Evolutionary conservation across 192 early-diverging fungal species (phyloP).

Genomic region (Mortierella alpina): DNA sequence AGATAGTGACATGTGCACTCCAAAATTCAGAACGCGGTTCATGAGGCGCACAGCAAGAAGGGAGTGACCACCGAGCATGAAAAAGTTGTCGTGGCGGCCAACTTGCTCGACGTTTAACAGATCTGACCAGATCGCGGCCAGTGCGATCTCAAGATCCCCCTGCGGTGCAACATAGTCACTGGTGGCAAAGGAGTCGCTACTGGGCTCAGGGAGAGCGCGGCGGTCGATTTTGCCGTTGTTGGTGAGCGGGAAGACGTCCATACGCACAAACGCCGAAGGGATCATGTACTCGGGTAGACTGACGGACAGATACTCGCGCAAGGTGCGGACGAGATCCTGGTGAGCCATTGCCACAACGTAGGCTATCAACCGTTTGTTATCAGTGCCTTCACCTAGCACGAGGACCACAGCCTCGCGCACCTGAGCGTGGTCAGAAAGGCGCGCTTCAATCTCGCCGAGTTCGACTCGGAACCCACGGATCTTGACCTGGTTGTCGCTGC

Average conservation of each 20-base stretch:
- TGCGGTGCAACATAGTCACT: background rate
- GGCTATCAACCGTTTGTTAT: too few relatives aligned
- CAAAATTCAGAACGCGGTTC: too few relatives aligned
- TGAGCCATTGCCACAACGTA: too few relatives aligned
- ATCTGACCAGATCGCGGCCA: background rate
- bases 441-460: too few relatives aligned
- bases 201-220: slow-evolving; percentile 29
- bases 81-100: slow-evolving; percentile 24
- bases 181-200: background rate
- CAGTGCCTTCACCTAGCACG: too few relatives aligned
- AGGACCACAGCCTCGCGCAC: too few relatives aligned
- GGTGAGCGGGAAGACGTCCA: slow-evolving; percentile 27
- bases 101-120: slow-evolving; percentile 6
- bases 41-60: slow-evolving; percentile 5
- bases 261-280: slow-evolving; percentile 48
- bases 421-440: too few relatives aligned
- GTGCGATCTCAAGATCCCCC: background rate
- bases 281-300: slow-evolving; percentile 69
- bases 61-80: slow-evolving; percentile 33
- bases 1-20: too few relatives aligned
- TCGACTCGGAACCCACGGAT: too few relatives aligned
- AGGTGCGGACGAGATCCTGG: too few relatives aligned
- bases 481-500: too few relatives aligned
- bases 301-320: too few relatives aligned
- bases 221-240: slow-evolving; percentile 37